These are phyloP conservation scores for Calonectria multiphialidica DNA, from an alignment of 2,329 filamentous ascomycete genomes.

Conservation along the genomic window DNA sequence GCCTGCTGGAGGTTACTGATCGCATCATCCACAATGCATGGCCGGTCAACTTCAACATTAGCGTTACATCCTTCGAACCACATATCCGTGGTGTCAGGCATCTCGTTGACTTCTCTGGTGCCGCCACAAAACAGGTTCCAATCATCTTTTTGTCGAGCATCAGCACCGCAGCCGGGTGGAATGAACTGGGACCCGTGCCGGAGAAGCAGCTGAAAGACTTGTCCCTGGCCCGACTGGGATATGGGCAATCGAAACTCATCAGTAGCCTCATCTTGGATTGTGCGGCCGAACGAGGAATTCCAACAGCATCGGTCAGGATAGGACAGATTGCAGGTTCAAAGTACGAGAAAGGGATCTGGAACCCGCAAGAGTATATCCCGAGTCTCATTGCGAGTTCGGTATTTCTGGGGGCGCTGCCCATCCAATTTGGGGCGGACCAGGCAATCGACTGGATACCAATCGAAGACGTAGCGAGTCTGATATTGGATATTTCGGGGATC, in stretches of 20 bases:
- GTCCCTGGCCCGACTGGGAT: not conserved
- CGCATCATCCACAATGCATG: not conserved
- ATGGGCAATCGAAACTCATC: not conserved
- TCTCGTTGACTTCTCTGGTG: not conserved
- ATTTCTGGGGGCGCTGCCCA: not conserved
- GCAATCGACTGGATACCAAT: not conserved
- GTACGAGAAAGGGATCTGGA: not conserved
- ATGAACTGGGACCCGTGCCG: not conserved
- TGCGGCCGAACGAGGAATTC: not conserved
- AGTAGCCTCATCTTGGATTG: not conserved
- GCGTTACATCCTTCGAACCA: not conserved
- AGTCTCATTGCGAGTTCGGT: not conserved
- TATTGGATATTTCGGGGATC: not conserved
- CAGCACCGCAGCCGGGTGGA: not conserved
- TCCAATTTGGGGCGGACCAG: not conserved
- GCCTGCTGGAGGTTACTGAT: not conserved
- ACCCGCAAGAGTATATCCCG: not conserved
- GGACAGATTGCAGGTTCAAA: not conserved
- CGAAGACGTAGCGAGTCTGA: not conserved
- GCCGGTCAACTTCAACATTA: constrained; percentile 1
- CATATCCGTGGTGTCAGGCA: not conserved
- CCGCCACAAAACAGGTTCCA: not conserved
- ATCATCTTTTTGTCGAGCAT: not conserved
- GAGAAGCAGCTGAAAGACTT: not conserved
- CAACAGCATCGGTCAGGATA: not conserved